A percentile compares a stretch with the other conserved stretches of the same genome.
These are phyloP conservation scores for Datisca glomerata DNA, from an alignment of 306 rosid genomes.

Conservation along the genomic window DNA sequence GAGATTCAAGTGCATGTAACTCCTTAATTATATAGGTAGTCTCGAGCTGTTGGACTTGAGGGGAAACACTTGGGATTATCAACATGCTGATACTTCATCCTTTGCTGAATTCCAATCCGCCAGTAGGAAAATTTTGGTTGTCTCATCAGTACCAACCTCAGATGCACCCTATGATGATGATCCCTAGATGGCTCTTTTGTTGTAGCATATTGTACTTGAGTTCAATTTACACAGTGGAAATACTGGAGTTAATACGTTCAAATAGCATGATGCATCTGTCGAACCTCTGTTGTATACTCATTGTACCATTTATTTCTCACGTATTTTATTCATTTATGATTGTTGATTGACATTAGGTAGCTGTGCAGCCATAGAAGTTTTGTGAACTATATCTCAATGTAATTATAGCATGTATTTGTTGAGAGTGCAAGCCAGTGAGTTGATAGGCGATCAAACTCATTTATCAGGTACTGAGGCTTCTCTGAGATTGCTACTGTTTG, in stretches of 20 bases:
- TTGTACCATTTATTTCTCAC: neutral
- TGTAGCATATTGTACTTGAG: constrained; percentile 1
- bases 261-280: neutral
- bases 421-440: too few relatives aligned
- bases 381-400: too few relatives aligned
- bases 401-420: too few relatives aligned
- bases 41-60: constrained; percentile 55
- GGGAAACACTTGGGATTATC: constrained; percentile 46
- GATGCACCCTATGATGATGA: constrained; percentile 51
- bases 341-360: too few relatives aligned
- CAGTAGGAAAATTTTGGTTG: constrained; percentile 33
- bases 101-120: constrained; percentile 25
- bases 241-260: neutral
- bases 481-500: too few relatives aligned
- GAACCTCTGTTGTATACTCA: neutral
- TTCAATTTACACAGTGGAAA: neutral
- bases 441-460: too few relatives aligned
- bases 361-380: too few relatives aligned
- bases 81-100: constrained; percentile 24
- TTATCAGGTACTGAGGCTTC: too few relatives aligned
- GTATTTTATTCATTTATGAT: too few relatives aligned
- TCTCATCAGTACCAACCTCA: constrained; percentile 20
- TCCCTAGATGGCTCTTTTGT: constrained; percentile 37
- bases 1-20: too few relatives aligned
- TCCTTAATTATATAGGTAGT: constrained; percentile 56